Base-by-base conservation (phyloP, 805 yeast genomes). In the Lipomyces chichibuensis region DNA sequence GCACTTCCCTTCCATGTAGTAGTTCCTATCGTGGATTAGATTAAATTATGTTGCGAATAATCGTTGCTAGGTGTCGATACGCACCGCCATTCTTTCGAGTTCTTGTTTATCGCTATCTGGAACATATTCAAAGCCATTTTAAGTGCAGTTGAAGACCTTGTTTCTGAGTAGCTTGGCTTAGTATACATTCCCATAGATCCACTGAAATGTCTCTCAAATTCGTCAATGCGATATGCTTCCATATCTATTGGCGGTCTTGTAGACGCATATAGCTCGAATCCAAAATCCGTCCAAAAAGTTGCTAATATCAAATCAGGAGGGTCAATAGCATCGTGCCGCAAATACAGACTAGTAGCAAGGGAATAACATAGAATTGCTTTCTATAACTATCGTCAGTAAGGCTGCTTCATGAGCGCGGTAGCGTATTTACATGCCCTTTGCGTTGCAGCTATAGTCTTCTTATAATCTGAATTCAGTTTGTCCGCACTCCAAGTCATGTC, bases 401-500 rank as follows among this genome's bases (percentile, higher is more conserved):
- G 23, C n/a, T 37, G 23, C 17, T 23, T 52, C 13, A 37, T 57
- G 32, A 97, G 23, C 17, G 23, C 23, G 8, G 82, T 72, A 84
- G 88, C 65, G n/a, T n/a, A 8, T 17, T 17, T 43, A 43, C 49
- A 17, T 25, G 33, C 55, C 55, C 89, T 82, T 76, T 92, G 97
- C 2, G 85, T 74, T 5, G 82, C 77, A 0, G 92, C 91, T 0
- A 92, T 88, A 0, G 78, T 76, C 2, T 78, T 78, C 73, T 88
- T 88, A 68, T 87, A 82, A 5, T 89, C 95, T 0, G 81, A 74
- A 61, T 88, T 88, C 49, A 92, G 78, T 73, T 90, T 90, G 73
- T 93, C 97, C 0, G 97, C 87, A 0, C 94, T 90, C 96, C 97
- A 92, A n/a, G 91, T 86, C 64, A 95, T 78, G 70, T 91, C 97